Evolutionary conservation across 208 protist species (phyloP).

Genomic region (Herpetomonas samuelpessoai): DNA sequence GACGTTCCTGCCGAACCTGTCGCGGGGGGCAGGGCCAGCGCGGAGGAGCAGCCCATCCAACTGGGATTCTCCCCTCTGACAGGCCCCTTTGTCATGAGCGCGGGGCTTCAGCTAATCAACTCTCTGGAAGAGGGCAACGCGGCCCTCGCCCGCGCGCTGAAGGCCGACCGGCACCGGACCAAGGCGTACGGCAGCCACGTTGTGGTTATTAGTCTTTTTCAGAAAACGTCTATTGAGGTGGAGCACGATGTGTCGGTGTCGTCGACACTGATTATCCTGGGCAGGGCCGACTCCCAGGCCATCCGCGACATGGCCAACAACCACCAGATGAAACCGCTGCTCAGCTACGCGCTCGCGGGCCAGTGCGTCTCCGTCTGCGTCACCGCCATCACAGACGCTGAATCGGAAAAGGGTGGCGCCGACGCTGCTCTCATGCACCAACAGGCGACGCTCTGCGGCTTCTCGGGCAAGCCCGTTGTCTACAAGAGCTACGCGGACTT

Average conservation of each 20-base stretch:
- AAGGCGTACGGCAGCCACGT: constrained; percentile 15
- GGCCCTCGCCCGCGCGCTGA: constrained; percentile 1
- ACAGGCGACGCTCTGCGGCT: constrained; percentile 12
- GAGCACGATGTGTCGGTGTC: constrained; percentile 35
- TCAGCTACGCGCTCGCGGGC: constrained; percentile 24
- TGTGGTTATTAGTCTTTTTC: constrained; percentile 23
- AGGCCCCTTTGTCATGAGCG: constrained; percentile 15
- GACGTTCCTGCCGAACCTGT: neutral
- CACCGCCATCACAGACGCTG: constrained; percentile 17
- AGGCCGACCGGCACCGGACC: neutral
- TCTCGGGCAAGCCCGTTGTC: constrained; percentile 16
- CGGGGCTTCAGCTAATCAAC: constrained; percentile 1
- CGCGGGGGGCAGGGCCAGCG: neutral
- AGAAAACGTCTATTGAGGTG: constrained; percentile 20
- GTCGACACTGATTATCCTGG: constrained; percentile 21
- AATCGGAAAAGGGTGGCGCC: constrained; percentile 13
- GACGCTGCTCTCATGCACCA: neutral
- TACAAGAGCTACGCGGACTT: constrained; percentile 36
- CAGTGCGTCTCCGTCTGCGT: constrained; percentile 31
- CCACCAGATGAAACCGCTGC: constrained; percentile 5
- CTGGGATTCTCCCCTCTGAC: constrained; percentile 31
- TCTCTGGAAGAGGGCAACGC: constrained; percentile 10
- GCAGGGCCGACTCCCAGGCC: constrained; percentile 6
- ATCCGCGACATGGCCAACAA: constrained; percentile 11
- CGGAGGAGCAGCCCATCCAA: neutral